Evolutionary conservation across 176 grass and related monocot genomes (phyloP).

Genomic region (Oryza longistaminata): DNA sequence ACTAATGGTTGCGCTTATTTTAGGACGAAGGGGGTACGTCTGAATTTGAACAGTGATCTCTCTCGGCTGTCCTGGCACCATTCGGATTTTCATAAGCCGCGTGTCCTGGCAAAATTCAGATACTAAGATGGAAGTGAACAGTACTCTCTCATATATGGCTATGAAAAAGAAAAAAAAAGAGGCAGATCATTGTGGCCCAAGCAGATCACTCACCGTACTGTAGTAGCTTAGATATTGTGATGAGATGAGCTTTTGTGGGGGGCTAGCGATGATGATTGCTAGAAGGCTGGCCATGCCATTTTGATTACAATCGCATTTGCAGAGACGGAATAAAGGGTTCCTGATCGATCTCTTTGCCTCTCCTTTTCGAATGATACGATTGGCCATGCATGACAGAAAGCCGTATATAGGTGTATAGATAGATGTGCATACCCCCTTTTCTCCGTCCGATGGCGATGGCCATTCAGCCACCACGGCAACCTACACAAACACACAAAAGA

Average conservation of each 20-base stretch:
- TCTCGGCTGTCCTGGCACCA: not conserved
- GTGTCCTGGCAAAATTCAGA: not conserved
- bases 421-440: not conserved
- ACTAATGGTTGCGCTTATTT: too few relatives aligned
- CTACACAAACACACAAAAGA: not conserved
- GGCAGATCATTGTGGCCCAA: not conserved
- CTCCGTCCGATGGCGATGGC: constrained; percentile 2
- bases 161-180: not conserved
- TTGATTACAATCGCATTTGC: not conserved
- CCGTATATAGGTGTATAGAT: not conserved
- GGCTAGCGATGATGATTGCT: not conserved
- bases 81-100: not conserved
- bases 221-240: constrained; percentile 3
- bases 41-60: not conserved
- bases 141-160: not conserved
- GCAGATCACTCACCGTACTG: not conserved
- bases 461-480: not conserved
- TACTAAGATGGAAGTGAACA: not conserved
- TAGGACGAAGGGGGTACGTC: too few relatives aligned
- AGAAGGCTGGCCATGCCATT: constrained; percentile 9
- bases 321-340: not conserved
- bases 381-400: not conserved
- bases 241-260: not conserved
- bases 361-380: not conserved
- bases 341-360: not conserved